phyloP scores from a whole-genome alignment of 768 basidiomycete species.

The Mycena kentingensis region DNA sequence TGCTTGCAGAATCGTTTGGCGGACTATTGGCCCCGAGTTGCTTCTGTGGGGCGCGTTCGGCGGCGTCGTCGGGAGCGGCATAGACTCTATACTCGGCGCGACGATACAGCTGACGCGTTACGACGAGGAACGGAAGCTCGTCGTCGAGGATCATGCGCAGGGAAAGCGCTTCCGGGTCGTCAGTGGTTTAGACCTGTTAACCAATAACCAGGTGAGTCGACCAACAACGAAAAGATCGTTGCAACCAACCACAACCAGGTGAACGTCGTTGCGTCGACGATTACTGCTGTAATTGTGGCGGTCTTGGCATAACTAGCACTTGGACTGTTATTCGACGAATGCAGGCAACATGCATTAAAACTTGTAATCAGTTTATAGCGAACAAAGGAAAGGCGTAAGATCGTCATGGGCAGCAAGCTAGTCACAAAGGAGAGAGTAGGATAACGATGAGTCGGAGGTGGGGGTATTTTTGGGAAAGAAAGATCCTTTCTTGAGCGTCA shows the following conservation, averaged over 20 bases:
- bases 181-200: constrained; percentile 68
- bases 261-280: too few relatives aligned
- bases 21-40: constrained; percentile 42
- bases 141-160: constrained; percentile 58
- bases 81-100: constrained; percentile 88
- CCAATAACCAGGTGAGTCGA: constrained; percentile 82
- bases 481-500: constrained; percentile 4
- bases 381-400: constrained; percentile 3
- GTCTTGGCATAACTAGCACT: too few relatives aligned
- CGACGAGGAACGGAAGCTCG: constrained; percentile 56
- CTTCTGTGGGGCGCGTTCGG: constrained; percentile 68
- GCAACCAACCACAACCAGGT: too few relatives aligned
- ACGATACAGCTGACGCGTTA: constrained; percentile 83
- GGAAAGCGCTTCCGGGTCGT: constrained; percentile 45
- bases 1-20: constrained; percentile 47
- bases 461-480: constrained; percentile 2
- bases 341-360: too few relatives aligned
- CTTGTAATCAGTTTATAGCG: neutral
- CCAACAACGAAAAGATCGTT: too few relatives aligned
- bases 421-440: constrained; percentile 8
- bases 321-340: too few relatives aligned
- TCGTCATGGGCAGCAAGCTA: constrained; percentile 9
- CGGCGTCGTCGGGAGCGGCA: constrained; percentile 76
- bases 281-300: too few relatives aligned
- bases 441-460: constrained; percentile 16